phyloP scores from a whole-genome alignment of 805 yeast species.

The Spathaspora girioi region DNA sequence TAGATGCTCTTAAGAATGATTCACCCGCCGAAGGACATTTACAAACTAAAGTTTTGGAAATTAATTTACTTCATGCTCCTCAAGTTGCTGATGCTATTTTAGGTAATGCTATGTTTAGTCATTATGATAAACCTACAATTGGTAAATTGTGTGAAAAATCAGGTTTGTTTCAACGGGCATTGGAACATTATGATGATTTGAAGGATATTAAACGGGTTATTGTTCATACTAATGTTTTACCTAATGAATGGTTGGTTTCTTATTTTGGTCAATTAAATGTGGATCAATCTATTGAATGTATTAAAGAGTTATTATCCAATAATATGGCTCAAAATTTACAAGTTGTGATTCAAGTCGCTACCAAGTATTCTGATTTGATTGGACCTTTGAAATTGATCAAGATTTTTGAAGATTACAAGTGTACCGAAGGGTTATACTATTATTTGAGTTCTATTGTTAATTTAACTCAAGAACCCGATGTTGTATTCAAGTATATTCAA shows the following conservation, averaged over 20 bases:
- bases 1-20: slow-evolving; percentile 93
- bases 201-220: slow-evolving; percentile 94
- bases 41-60: slow-evolving; percentile 92
- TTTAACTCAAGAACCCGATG: slow-evolving; percentile 89
- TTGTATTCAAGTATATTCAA: slow-evolving; percentile 93
- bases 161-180: slow-evolving; percentile 92
- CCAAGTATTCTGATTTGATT: slow-evolving; percentile 90
- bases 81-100: slow-evolving; percentile 99
- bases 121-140: slow-evolving; percentile 89
- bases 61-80: slow-evolving; percentile 92
- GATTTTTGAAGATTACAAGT: slow-evolving; percentile 89
- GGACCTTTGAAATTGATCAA: slow-evolving; percentile 84
- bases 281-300: slow-evolving; percentile 85
- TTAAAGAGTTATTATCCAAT: slow-evolving; percentile 76
- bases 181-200: slow-evolving; percentile 92
- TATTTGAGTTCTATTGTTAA: slow-evolving; percentile 92
- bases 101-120: slow-evolving; percentile 93
- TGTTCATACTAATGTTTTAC: slow-evolving; percentile 78
- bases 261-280: slow-evolving; percentile 93
- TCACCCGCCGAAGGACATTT: slow-evolving; percentile 92
- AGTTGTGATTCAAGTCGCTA: slow-evolving; percentile 92
- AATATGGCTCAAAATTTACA: slow-evolving; percentile 86
- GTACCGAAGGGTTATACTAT: slow-evolving; percentile 91
- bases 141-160: slow-evolving; percentile 93
- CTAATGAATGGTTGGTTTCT: slow-evolving; percentile 88